Percentiles rank a stretch among this genome's conserved stretches.
These are phyloP conservation scores for Pugionium cornutum DNA, from an alignment of 345 rosid species.

Conservation along the genomic window DNA sequence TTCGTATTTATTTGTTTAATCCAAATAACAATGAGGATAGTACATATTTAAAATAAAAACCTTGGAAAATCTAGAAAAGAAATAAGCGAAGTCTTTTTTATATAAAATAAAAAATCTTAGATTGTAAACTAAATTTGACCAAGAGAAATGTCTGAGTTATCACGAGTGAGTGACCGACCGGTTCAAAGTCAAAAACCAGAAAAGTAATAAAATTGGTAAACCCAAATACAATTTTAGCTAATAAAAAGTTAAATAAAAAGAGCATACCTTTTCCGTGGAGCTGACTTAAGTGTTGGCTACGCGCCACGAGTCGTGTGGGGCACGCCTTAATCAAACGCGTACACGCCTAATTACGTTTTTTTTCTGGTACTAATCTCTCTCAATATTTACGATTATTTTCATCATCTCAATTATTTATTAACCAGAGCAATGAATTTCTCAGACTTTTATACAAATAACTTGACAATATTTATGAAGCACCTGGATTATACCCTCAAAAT, in stretches of 20 bases:
- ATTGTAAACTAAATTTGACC: conserved; percentile 37
- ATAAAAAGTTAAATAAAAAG: not conserved
- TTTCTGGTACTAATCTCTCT: conserved; percentile 32
- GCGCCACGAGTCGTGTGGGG: conserved; percentile 44
- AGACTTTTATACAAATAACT: not conserved
- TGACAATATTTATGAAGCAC: conserved; percentile 1
- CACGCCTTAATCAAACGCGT: conserved; percentile 43
- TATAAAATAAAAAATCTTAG: not conserved
- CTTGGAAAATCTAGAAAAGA: not conserved
- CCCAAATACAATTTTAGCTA: conserved; percentile 19
- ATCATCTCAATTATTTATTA: not conserved
- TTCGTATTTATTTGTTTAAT: not conserved
- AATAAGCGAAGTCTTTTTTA: not conserved
- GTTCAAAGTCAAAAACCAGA: conserved; percentile 44
- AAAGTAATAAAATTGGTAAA: conserved; percentile 30
- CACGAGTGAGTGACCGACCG: conserved; percentile 35
- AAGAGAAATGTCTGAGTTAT: conserved; percentile 4
- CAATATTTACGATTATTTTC: not conserved
- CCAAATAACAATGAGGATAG: not conserved
- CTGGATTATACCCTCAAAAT: not conserved
- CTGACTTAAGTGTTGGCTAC: conserved; percentile 42
- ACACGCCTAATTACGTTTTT: conserved; percentile 39
- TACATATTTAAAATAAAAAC: not conserved
- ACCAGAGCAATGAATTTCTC: not conserved
- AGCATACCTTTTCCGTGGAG: conserved; percentile 42